Percentiles rank a stretch among this genome's conserved stretches.
Conservation (phyloP, 1,139 yeast genomes). For the Insectozyma bohioensis region DNA sequence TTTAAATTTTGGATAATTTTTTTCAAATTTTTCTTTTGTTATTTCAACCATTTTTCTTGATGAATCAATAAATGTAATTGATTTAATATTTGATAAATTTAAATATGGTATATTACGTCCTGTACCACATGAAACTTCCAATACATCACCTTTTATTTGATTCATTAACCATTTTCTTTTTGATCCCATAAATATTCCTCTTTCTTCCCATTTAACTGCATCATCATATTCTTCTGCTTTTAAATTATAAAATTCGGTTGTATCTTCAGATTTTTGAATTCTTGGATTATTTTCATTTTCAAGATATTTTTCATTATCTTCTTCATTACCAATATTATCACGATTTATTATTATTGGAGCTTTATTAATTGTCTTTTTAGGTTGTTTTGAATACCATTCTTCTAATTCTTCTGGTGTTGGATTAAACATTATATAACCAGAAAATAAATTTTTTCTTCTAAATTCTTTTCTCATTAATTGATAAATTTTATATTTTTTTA, state of each 20-base stretch:
- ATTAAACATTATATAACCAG: conserved; percentile 42
- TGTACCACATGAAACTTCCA: conserved; percentile 95
- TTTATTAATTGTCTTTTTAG: conserved; percentile 21
- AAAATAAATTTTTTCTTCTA: conserved; percentile 46
- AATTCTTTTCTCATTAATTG: conserved; percentile 53
- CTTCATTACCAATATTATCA: conserved; percentile 20
- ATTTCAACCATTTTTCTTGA: conserved; percentile 82
- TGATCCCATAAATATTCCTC: conserved; percentile 75
- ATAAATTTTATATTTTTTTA: conserved; percentile 52
- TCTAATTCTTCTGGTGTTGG: conserved; percentile 53
- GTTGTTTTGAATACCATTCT: conserved; percentile 44
- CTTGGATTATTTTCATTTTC: conserved; percentile 36
- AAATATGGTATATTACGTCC: conserved; percentile 87
- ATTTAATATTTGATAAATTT: conserved; percentile 55
- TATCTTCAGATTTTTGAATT: conserved; percentile 71
- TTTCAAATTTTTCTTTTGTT: conserved; percentile 72
- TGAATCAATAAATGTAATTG: conserved; percentile 84
- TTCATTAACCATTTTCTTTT: conserved; percentile 84
- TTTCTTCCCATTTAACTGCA: conserved; percentile 84
- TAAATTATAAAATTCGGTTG: conserved; percentile 77
- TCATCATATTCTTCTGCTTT: conserved; percentile 82
- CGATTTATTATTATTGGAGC: no score
- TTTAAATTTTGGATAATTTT: conserved; percentile 60
- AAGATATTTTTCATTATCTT: conserved; percentile 12
- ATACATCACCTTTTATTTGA: conserved; percentile 79